phyloP scores from a whole-genome alignment of 148 eudicot species.

The Amaranthus cruentus region DNA sequence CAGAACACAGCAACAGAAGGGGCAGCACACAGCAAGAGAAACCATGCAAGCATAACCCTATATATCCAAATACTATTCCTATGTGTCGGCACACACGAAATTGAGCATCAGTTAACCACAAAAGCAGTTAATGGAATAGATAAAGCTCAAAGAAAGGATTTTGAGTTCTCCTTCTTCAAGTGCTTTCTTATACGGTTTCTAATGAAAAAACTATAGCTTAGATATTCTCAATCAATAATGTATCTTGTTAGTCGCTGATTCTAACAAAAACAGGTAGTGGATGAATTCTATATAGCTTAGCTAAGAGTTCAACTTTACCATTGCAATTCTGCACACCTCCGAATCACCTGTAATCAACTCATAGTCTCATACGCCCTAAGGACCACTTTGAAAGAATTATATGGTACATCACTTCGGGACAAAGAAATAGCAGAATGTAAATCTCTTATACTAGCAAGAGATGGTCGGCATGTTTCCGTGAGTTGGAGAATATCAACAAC shows the following conservation, averaged over 20 bases:
- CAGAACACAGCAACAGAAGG: not conserved
- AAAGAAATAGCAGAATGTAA: not conserved
- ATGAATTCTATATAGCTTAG: not conserved
- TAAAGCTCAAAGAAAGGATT: not conserved
- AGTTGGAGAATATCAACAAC: not conserved
- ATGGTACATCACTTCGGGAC: not conserved
- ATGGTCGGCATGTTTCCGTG: not conserved
- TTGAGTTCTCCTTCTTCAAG: not conserved
- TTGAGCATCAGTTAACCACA: not conserved
- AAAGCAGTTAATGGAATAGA: not conserved
- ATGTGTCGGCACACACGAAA: not conserved
- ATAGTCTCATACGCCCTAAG: not conserved
- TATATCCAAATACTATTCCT: not conserved
- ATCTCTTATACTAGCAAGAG: not conserved
- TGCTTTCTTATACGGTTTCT: not conserved
- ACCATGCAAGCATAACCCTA: not conserved
- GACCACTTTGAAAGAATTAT: not conserved
- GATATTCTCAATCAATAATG: not conserved
- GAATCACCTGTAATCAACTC: not conserved
- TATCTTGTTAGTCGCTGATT: not conserved
- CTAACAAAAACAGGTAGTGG: not conserved
- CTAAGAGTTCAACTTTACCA: not conserved
- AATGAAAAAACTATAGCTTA: not conserved
- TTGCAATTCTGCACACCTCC: not conserved
- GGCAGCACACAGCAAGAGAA: slow-evolving; percentile 2